Percentiles rank a stretch among this genome's conserved stretches.
These are phyloP conservation scores for Paramecium tetraurelia DNA, from an alignment of 73 alveolate species.

Conservation along the genomic window DNA sequence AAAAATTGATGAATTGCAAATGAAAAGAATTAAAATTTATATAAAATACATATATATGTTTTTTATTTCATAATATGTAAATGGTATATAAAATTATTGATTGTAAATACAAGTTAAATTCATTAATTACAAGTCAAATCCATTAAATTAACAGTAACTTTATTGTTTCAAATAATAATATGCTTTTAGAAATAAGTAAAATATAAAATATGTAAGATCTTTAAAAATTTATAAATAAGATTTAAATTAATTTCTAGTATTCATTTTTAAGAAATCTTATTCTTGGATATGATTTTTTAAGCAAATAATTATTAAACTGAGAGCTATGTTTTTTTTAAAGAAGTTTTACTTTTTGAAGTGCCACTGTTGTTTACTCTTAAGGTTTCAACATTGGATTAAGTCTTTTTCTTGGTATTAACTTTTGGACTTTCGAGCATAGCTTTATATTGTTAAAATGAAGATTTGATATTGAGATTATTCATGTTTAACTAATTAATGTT, in stretches of 20 bases:
- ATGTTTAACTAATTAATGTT: conserved; percentile 2
- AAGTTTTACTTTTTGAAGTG: not conserved
- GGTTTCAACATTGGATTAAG: not conserved
- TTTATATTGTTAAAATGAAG: not conserved
- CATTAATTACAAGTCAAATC: too few relatives aligned
- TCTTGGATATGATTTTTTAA: not conserved
- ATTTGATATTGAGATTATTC: conserved; percentile 5
- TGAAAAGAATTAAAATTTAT: not conserved
- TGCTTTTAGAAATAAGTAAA: too few relatives aligned
- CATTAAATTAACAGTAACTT: too few relatives aligned
- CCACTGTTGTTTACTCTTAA: not conserved
- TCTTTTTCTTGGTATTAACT: not conserved
- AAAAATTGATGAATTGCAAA: not conserved
- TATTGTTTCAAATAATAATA: too few relatives aligned
- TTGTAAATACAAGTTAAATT: too few relatives aligned
- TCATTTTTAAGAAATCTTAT: not conserved
- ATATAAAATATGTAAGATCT: too few relatives aligned
- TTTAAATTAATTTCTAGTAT: not conserved
- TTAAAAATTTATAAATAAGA: not conserved
- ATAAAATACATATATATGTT: not conserved
- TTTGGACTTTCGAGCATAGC: conserved; percentile 35
- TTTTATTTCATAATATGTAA: too few relatives aligned
- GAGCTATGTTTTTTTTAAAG: not conserved
- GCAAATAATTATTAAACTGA: not conserved
- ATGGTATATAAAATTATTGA: too few relatives aligned